Percentiles rank a stretch among this genome's conserved stretches.
These are phyloP conservation scores for Ustilaginoidea virens DNA, from an alignment of 2,329 filamentous ascomycete genomes.

Conservation along the genomic window DNA sequence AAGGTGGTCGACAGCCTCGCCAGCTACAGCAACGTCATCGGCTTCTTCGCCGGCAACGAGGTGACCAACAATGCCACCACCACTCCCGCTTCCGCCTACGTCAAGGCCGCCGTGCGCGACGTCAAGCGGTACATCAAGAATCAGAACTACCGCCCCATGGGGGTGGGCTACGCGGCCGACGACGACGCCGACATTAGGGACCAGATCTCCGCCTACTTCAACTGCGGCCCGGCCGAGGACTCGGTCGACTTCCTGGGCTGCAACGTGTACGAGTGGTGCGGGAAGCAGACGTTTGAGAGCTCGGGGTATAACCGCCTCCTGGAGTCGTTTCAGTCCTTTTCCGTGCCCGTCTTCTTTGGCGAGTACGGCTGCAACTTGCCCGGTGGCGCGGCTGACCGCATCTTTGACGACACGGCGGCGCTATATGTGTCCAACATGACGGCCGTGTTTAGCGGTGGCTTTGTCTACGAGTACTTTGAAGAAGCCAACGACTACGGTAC, in stretches of 20 bases:
- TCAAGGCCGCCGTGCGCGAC: slow-evolving; percentile 95
- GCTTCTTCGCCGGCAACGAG: slow-evolving; percentile 98
- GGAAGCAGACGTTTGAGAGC: slow-evolving; percentile 55
- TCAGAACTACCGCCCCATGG: slow-evolving; percentile 50
- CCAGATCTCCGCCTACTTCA: slow-evolving; percentile 81
- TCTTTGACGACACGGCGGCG: slow-evolving; percentile 70
- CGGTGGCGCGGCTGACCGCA: slow-evolving; percentile 37
- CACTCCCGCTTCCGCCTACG: slow-evolving; percentile 78
- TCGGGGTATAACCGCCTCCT: slow-evolving; percentile 76
- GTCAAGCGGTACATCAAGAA: slow-evolving; percentile 89
- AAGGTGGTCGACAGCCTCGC: slow-evolving; percentile 66
- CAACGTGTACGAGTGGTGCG: slow-evolving; percentile 99
- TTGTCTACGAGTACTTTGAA: slow-evolving; percentile 98
- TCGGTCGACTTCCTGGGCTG: slow-evolving; percentile 97
- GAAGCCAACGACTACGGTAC: slow-evolving; percentile 73
- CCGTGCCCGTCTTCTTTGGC: slow-evolving; percentile 92
- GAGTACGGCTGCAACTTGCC: slow-evolving; percentile 89
- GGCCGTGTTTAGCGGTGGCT: slow-evolving; percentile 79
- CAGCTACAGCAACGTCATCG: slow-evolving; percentile 79
- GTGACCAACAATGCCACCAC: slow-evolving; percentile 81
- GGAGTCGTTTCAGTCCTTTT: slow-evolving; percentile 74
- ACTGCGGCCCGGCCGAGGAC: slow-evolving; percentile 53
- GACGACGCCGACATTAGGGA: slow-evolving; percentile 73
- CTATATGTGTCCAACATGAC: slow-evolving; percentile 75
- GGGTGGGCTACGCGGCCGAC: slow-evolving; percentile 91